Base-by-base conservation (phyloP, 2,329 filamentous ascomycete genomes). In the Aspergillus phoenicis region DNA sequence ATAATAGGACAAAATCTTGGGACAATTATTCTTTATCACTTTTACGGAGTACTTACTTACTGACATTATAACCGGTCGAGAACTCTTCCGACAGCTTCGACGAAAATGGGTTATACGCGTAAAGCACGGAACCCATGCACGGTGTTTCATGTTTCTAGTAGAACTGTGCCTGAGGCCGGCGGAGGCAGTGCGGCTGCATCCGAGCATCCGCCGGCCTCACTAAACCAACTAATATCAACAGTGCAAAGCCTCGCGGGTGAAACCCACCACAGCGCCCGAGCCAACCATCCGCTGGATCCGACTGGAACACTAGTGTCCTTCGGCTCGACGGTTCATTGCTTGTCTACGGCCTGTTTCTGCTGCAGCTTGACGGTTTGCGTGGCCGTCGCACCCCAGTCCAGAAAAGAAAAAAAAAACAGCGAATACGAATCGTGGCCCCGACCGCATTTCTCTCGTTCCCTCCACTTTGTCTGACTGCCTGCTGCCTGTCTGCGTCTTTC, bases 401-500 rank as follows among this genome's bases (percentile, higher is more conserved):
- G 33, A 1, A 15, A 45, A 20, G 22, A 30, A 30, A 30, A 30
- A 30, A 30, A 1, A 45, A 45, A 45, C 41, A 45, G 30, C 45
- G 45, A 28, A 48, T 48, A 36, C 45, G 45, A 36, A 10, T 48
- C 22, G 41, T 36, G n/a, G 26, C 54, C n/a, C 48, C 52, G 24
- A 52, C 57, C 36, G 33, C 48, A 45, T 22, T 38, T 24, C 28
- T 36, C 11, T 17, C 36, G 20, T n/a, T 22, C 26, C 22, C 20
- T 33, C 38, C 48, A 45, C 49, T 30, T 49, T 36, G 17, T 28
- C 33, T 13, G 10, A 36, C 52, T 11, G 11, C 13, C 30, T 55
- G 36, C 54, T 54, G 47, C 51, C 48, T 33, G 43, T 39, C 49
- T 47, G 33, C 48, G 43, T 39, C 49, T 47, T 39, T 33, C 26